A percentile compares a stretch with the other conserved stretches of the same genome.
Evolutionary conservation across 2,329 filamentous ascomycete species (phyloP).

Genomic region (Xylariaceae sp.): DNA sequence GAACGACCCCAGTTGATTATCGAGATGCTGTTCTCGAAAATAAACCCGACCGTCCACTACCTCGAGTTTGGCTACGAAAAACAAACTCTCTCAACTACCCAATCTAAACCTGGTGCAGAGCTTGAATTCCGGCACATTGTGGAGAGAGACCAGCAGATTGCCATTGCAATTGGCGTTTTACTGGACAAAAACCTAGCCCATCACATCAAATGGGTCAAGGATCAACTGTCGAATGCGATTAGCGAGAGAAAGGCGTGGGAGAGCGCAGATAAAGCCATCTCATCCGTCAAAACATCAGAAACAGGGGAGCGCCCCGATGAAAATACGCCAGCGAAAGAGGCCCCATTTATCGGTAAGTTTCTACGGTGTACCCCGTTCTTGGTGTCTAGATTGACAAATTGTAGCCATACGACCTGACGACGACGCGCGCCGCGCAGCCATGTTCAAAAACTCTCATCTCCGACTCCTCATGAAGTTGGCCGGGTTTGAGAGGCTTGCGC

Average conservation of each 20-base stretch:
- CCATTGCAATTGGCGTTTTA: slow-evolving; percentile 72
- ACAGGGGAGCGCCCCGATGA: slow-evolving; percentile 27
- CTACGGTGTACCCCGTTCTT: background rate
- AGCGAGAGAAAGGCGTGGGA: slow-evolving; percentile 76
- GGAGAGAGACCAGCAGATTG: slow-evolving; percentile 67
- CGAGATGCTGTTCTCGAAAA: slow-evolving; percentile 94
- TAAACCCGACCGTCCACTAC: slow-evolving; percentile 75
- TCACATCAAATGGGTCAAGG: slow-evolving; percentile 77
- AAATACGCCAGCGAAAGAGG: slow-evolving; percentile 34
- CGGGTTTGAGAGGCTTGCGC: slow-evolving; percentile 59
- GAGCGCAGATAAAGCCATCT: slow-evolving; percentile 60
- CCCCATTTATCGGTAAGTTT: slow-evolving; percentile 52
- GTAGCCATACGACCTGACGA: slow-evolving; percentile 60
- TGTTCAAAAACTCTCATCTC: slow-evolving; percentile 87
- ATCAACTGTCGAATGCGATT: slow-evolving; percentile 62
- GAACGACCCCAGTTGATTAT: slow-evolving; percentile 81
- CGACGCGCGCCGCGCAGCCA: slow-evolving; percentile 62
- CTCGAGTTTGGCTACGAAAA: slow-evolving; percentile 88
- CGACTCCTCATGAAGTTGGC: slow-evolving; percentile 77
- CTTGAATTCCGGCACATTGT: slow-evolving; percentile 74
- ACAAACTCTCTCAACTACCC: slow-evolving; percentile 59
- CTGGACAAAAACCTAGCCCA: slow-evolving; percentile 75
- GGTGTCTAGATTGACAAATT: slow-evolving; percentile 29
- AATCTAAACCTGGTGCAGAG: slow-evolving; percentile 69
- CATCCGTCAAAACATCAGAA: slow-evolving; percentile 36